Evolutionary conservation across 2,329 filamentous ascomycete genomes (phyloP), one percentile per base, ranked within the genome.

Genomic region (Setomelanomma holmii): DNA sequence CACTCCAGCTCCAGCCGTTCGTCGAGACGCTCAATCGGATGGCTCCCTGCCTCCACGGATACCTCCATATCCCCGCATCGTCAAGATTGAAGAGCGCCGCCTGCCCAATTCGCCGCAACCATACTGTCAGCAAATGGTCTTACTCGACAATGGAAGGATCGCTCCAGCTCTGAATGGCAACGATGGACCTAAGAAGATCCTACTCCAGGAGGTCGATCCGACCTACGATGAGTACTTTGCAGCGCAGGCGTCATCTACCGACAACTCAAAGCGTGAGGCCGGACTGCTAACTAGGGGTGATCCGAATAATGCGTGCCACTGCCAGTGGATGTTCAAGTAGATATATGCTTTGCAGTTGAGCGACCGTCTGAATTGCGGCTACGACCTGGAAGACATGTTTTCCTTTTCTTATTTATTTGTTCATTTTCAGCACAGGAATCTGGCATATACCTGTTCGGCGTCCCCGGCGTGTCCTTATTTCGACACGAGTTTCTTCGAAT

Each of bases 71-170:
- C 85, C 86, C 1, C 85, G 83, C 44, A 78, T 84, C 21, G 78
- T 89, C 63, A 89, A 89, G 71, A 79, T 89, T 40, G 84, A 87
- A 68, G 86, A 89, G 71, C 83, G 86, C 45, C 82, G 87, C 20
- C 67, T 83, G 16, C 73, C 78, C 6, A 74, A 77, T 38, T 73
- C 77, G 5, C 68, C 76, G 7, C 63, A 77, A 44, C 82, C 86
- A 1, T 89, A 87, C 68, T 89, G 87, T 64, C 80, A 88, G 63
- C 82, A 87, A 65, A 87, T 88, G 80, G 77, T 83, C 55, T 78
- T 89, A 11, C 73, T 85, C 48, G 72, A 81, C 41, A 76, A 85
- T 56, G 81, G 82, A 23, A 61, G 70, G 7, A 67, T 82, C 27
- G 71, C 76, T 23, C 68, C 71, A 30, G 71, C 72, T 21, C 53